Percentiles rank a stretch among this genome's conserved stretches.
Evolutionary conservation across 345 rosid genomes (phyloP).

Genomic region (Hibiscus trionum): DNA sequence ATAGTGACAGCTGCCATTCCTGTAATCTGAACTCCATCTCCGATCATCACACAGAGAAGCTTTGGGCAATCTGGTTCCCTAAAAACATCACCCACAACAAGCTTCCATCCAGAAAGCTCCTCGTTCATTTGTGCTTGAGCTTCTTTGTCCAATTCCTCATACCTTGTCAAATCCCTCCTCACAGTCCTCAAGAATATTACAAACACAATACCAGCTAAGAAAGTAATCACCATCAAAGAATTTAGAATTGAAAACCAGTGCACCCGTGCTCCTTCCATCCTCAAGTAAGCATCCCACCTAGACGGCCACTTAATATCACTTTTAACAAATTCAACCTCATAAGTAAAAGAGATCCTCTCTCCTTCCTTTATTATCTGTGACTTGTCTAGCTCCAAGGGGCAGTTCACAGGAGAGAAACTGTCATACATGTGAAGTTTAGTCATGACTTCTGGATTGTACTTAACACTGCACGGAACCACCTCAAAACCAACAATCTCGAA

Average conservation of each 20-base stretch:
- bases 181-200: conserved; percentile 78
- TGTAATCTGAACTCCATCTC: conserved; percentile 67
- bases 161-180: conserved; percentile 75
- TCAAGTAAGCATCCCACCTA: conserved; percentile 83
- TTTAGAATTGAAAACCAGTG: conserved; percentile 83
- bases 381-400: conserved; percentile 68
- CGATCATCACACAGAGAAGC: conserved; percentile 78
- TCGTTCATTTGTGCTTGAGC: conserved; percentile 84
- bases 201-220: conserved; percentile 71
- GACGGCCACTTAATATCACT: conserved; percentile 74
- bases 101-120: conserved; percentile 89
- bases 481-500: conserved; percentile 79
- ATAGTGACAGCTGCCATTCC: conserved; percentile 75
- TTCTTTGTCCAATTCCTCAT: conserved; percentile 76
- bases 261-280: conserved; percentile 82
- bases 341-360: conserved; percentile 69
- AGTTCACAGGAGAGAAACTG: conserved; percentile 38
- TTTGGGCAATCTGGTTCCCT: conserved; percentile 63
- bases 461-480: conserved; percentile 75
- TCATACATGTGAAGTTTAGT: conserved; percentile 58
- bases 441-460: conserved; percentile 49
- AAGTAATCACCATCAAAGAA: conserved; percentile 69
- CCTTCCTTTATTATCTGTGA: conserved; percentile 70
- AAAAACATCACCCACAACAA: conserved; percentile 82
- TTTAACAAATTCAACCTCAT: conserved; percentile 72